These are phyloP conservation scores for Tylopilus cervinicoccineus DNA, from an alignment of 768 basidiomycete species.

Conservation along the genomic window DNA sequence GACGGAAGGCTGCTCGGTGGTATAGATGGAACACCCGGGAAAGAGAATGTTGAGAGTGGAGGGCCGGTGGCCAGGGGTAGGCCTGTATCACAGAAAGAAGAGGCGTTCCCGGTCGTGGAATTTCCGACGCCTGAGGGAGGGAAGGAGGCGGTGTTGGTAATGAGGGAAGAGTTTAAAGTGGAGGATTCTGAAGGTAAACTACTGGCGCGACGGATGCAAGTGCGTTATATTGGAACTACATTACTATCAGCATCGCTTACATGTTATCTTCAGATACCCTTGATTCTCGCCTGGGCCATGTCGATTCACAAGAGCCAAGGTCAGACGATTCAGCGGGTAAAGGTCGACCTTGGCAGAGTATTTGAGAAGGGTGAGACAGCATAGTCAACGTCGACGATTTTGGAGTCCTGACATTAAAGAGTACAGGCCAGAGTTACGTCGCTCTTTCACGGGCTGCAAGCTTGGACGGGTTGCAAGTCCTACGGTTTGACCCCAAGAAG, in stretches of 20 bases:
- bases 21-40: slow-evolving; percentile 14
- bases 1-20: slow-evolving; percentile 24
- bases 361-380: slow-evolving; percentile 49
- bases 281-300: slow-evolving; percentile 78
- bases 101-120: slow-evolving; percentile 44
- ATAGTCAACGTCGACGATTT: rapidly evolving
- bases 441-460: slow-evolving; percentile 51
- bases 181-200: slow-evolving; percentile 50
- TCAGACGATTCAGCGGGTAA: slow-evolving; percentile 64
- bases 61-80: slow-evolving; percentile 22
- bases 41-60: slow-evolving; percentile 31
- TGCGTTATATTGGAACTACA: background rate
- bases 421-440: slow-evolving; percentile 45
- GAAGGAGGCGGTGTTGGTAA: slow-evolving; percentile 45
- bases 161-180: slow-evolving; percentile 50
- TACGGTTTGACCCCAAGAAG: slow-evolving; percentile 51
- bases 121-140: slow-evolving; percentile 40
- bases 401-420: background rate
- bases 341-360: slow-evolving; percentile 60
- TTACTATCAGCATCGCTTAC: background rate
- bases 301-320: slow-evolving; percentile 79
- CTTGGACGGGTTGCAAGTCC: slow-evolving; percentile 50
- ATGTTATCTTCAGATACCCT: slow-evolving; percentile 45
- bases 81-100: slow-evolving; percentile 33
- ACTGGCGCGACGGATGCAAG: slow-evolving; percentile 46